Evolutionary conservation across 73 alveolate genomes (phyloP).

Genomic region (Diophrys appendiculata): DNA sequence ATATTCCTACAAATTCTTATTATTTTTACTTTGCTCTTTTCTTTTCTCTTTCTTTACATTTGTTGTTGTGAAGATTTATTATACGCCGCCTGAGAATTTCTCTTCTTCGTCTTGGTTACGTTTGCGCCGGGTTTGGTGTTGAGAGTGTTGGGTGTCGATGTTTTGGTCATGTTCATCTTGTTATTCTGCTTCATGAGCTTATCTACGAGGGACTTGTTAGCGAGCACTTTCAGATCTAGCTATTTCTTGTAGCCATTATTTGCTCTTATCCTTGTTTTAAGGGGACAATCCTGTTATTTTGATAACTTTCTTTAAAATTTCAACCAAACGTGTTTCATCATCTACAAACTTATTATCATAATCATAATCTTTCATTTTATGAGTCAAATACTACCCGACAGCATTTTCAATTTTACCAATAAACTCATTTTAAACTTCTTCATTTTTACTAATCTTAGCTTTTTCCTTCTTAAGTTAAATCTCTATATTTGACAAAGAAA

Average conservation of each 20-base stretch:
- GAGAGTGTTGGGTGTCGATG: too few species aligned
- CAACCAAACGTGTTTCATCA: slow-evolving; percentile 16
- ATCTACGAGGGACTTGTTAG: background rate
- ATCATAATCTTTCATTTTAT: slow-evolving; percentile 8
- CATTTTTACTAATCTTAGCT: slow-evolving; percentile 53
- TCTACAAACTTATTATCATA: slow-evolving; percentile 11
- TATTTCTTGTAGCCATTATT: background rate
- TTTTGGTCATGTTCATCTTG: too few species aligned
- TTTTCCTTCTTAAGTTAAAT: slow-evolving; percentile 63
- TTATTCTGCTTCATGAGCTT: too few species aligned
- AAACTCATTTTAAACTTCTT: slow-evolving; percentile 46
- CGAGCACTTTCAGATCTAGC: background rate
- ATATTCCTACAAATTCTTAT: too few species aligned
- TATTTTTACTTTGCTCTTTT: too few species aligned
- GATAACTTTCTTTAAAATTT: slow-evolving; percentile 7
- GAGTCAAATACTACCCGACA: slow-evolving; percentile 9
- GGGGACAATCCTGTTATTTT: background rate
- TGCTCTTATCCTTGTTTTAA: background rate
- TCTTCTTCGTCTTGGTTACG: too few species aligned
- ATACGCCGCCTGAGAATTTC: too few species aligned
- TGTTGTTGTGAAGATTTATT: too few species aligned
- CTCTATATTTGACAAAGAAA: slow-evolving; percentile 56
- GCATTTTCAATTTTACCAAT: slow-evolving; percentile 11
- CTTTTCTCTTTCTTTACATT: too few species aligned
- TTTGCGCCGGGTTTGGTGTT: too few species aligned